Evolutionary conservation across 805 yeast species (phyloP).

Genomic region (Candida saitoana): DNA sequence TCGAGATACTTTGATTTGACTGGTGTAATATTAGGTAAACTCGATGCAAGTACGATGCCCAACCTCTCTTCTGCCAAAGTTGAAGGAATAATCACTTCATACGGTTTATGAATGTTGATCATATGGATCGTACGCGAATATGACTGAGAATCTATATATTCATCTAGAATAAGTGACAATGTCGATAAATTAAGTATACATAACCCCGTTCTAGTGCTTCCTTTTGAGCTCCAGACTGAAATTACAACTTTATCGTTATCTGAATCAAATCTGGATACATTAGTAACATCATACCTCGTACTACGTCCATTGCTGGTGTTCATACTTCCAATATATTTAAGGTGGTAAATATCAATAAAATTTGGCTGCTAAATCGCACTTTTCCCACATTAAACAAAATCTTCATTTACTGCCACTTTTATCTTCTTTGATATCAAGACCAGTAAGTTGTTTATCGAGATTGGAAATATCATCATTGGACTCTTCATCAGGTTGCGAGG

Average conservation of each 20-base stretch:
- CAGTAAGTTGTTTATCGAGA: neutral
- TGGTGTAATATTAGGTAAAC: neutral
- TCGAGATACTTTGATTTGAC: constrained; percentile 5
- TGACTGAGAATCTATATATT: constrained; percentile 8
- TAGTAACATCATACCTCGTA: neutral
- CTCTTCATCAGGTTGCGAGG: no score
- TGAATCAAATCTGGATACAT: neutral
- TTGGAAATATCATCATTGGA: neutral
- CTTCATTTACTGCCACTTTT: neutral
- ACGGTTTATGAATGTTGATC: constrained; percentile 7
- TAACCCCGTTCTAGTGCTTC: neutral
- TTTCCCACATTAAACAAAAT: neutral
- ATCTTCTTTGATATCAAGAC: neutral
- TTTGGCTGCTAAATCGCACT: neutral
- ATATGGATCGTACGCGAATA: constrained; percentile 8
- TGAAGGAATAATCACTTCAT: constrained; percentile 5
- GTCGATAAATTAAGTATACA: neutral
- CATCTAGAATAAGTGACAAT: neutral
- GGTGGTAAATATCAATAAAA: neutral
- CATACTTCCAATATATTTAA: neutral
- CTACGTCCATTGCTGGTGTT: neutral
- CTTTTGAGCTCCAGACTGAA: neutral
- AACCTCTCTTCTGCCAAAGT: neutral
- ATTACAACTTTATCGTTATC: neutral
- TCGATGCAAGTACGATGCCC: neutral